phyloP scores from a whole-genome alignment of 768 basidiomycete species.

The Kondoa malvinella region DNA sequence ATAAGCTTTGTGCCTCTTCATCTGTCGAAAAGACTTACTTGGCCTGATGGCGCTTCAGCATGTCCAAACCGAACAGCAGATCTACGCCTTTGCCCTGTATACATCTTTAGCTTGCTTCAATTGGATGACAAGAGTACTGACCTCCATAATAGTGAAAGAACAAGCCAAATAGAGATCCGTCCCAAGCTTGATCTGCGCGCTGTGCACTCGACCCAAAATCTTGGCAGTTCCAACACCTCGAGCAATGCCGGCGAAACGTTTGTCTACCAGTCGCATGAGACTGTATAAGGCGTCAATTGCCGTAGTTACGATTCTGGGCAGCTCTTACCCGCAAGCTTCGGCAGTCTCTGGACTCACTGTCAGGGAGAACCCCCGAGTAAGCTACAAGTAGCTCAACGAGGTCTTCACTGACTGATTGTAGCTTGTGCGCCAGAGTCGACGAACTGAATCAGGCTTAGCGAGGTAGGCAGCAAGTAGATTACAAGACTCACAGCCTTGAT shows the following conservation, averaged over 20 bases:
- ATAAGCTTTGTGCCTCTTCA: no score
- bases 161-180: conserved; percentile 67
- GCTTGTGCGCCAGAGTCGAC: conserved; percentile 95
- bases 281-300: conserved; percentile 34
- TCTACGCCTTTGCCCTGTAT: conserved; percentile 71
- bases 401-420: conserved; percentile 61
- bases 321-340: conserved; percentile 69
- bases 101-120: background rate
- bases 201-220: conserved; percentile 85
- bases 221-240: conserved; percentile 84
- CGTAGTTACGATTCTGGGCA: conserved; percentile 15
- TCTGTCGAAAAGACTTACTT: no score
- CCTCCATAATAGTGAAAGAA: conserved; percentile 90
- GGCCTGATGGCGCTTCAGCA: conserved; percentile 94
- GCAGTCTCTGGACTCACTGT: conserved; percentile 82
- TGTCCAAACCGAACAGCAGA: conserved; percentile 94
- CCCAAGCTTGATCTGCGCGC: conserved; percentile 69
- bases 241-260: conserved; percentile 71
- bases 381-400: background rate
- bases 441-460: conserved; percentile 35
- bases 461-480: background rate
- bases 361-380: conserved; percentile 9
- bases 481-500: conserved; percentile 47
- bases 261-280: conserved; percentile 84
- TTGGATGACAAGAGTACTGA: conserved; percentile 28